Percentiles rank a stretch among this genome's conserved stretches.
Conservation (phyloP, 2,329 filamentous ascomycete genomes). For the Diaporthe citrichinensis region DNA sequence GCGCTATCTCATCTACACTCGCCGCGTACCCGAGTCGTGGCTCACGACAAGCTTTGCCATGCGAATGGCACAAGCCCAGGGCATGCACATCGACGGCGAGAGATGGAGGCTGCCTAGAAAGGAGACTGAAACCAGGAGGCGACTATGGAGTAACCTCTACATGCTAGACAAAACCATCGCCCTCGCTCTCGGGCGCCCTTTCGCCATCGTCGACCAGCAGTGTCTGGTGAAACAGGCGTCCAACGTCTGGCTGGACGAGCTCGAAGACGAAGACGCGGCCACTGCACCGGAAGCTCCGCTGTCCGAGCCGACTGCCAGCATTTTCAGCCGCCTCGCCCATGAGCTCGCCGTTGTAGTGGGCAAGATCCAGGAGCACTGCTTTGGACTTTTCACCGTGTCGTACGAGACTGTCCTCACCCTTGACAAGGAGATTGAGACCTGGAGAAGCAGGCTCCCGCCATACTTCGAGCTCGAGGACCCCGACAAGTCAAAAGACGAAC, state of each 20-base stretch:
- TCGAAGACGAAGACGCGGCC: constrained; percentile 50
- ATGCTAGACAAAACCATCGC: constrained; percentile 56
- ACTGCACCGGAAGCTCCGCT: constrained; percentile 33
- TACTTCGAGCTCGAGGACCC: constrained; percentile 48
- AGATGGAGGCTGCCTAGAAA: constrained; percentile 54
- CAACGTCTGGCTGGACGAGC: constrained; percentile 56
- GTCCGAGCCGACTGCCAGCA: constrained; percentile 4
- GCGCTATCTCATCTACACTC: constrained; percentile 55
- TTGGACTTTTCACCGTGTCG: constrained; percentile 53
- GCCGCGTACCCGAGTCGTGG: constrained; percentile 56
- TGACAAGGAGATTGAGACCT: constrained; percentile 51
- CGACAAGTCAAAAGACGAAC: constrained; percentile 49
- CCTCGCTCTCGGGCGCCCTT: constrained; percentile 56
- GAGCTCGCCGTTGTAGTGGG: constrained; percentile 47
- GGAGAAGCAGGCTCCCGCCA: constrained; percentile 50
- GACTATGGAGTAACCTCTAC: constrained; percentile 58
- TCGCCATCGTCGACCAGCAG: constrained; percentile 55
- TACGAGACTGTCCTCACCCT: constrained; percentile 55
- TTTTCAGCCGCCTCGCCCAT: constrained; percentile 13
- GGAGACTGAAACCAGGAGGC: constrained; percentile 54
- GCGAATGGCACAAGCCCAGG: constrained; percentile 59
- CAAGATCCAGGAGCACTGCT: constrained; percentile 56
- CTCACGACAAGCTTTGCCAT: constrained; percentile 58
- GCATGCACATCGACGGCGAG: constrained; percentile 59
- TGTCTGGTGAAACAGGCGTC: constrained; percentile 54